A percentile compares a stretch with the other conserved stretches of the same genome.
Conservation (phyloP, 208 protist species). For the Porcisia hertigi region DNA sequence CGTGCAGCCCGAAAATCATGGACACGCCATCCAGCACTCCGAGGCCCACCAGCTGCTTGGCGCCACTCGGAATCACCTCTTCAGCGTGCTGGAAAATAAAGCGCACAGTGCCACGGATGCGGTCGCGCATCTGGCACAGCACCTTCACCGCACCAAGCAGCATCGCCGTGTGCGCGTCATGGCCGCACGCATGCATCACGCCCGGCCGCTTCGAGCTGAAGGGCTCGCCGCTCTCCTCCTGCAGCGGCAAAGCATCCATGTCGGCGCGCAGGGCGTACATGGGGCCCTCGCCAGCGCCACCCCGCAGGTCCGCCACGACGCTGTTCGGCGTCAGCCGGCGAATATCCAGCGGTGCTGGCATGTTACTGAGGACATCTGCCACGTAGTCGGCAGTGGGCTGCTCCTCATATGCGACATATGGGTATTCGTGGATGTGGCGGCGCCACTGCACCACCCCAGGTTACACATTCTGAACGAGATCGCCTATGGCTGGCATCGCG, state of each 20-base stretch:
- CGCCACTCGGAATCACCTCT: slow-evolving; percentile 65
- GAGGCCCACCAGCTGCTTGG: slow-evolving; percentile 51
- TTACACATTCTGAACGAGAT: slow-evolving; percentile 32
- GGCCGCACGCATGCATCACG: slow-evolving; percentile 77
- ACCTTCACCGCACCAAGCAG: slow-evolving; percentile 69
- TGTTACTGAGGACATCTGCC: slow-evolving; percentile 42
- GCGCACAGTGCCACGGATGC: slow-evolving; percentile 65
- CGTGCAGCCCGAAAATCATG: slow-evolving; percentile 66
- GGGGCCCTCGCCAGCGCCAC: slow-evolving; percentile 52
- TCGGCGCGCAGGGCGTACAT: slow-evolving; percentile 70
- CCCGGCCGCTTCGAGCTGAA: slow-evolving; percentile 58
- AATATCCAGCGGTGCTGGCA: slow-evolving; percentile 54
- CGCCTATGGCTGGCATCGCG: slow-evolving; percentile 22
- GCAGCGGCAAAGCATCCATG: slow-evolving; percentile 71
- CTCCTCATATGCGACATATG: slow-evolving; percentile 68
- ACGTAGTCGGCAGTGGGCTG: slow-evolving; percentile 74
- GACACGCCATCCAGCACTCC: slow-evolving; percentile 61
- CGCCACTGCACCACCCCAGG: slow-evolving; percentile 71
- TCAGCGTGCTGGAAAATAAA: slow-evolving; percentile 86
- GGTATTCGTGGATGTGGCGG: slow-evolving; percentile 73
- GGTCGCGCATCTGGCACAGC: slow-evolving; percentile 46
- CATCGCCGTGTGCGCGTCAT: slow-evolving; percentile 74
- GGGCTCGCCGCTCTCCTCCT: slow-evolving; percentile 54
- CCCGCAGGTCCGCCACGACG: slow-evolving; percentile 62
- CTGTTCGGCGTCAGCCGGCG: slow-evolving; percentile 55